phyloP scores from a whole-genome alignment of 2,329 filamentous ascomycete species.

The Botrytis deweyae region DNA sequence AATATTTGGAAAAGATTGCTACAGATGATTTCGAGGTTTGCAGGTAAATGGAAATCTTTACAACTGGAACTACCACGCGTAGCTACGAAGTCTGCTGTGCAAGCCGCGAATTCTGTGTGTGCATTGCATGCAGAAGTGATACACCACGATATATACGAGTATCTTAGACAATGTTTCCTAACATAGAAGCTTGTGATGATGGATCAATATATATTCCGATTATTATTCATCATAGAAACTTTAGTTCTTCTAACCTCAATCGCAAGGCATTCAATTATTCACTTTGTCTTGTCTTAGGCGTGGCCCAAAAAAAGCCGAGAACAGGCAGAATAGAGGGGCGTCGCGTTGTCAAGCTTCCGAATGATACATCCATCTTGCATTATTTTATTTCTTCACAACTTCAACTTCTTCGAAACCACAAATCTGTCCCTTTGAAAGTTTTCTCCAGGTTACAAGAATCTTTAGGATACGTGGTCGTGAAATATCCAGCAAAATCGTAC shows the following conservation, averaged over 20 bases:
- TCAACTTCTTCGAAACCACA: neutral
- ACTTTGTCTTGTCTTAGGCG: neutral
- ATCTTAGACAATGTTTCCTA: neutral
- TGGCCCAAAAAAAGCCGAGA: slow-evolving; percentile 10
- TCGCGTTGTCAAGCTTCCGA: slow-evolving; percentile 18
- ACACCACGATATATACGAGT: neutral
- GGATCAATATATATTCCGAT: neutral
- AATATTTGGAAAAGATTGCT: neutral
- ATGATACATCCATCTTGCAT: slow-evolving; percentile 14
- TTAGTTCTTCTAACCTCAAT: slow-evolving; percentile 8
- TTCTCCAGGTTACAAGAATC: neutral
- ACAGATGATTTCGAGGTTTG: neutral
- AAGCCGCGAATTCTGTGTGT: neutral
- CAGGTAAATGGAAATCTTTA: neutral
- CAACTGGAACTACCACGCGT: neutral
- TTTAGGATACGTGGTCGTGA: slow-evolving; percentile 18
- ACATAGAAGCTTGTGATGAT: neutral
- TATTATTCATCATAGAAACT: neutral
- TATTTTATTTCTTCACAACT: neutral
- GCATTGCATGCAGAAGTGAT: neutral
- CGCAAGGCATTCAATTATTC: slow-evolving; percentile 8
- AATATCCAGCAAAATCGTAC: slow-evolving; percentile 5
- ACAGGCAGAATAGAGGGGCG: slow-evolving; percentile 19
- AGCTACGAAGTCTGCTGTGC: neutral
- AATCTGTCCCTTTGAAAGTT: slow-evolving; percentile 14